Evolutionary conservation across 2,329 filamentous ascomycete genomes (phyloP), one percentile per base, ranked within the genome.

Genomic region (Lizonia empirigonia): DNA sequence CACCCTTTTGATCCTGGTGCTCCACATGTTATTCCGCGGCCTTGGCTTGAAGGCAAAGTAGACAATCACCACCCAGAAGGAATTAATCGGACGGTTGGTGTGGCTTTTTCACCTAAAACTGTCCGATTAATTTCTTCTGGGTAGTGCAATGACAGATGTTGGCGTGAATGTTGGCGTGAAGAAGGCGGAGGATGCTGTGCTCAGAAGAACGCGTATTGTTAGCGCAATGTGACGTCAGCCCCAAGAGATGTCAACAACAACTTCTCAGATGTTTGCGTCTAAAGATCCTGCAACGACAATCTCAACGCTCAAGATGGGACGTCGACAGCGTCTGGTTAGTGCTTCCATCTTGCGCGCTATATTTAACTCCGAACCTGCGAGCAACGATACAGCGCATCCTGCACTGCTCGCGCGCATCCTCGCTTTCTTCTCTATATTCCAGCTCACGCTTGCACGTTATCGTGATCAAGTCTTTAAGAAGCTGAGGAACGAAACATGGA

Each of bases 371-470:
- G 59, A 59, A 22, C 44, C 59, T 10, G 48, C 58, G 13, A 47
- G 44, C 5, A 53, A 55, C 18, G 58, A 59, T 23, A 51, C 58
- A 20, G 64, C 61, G 47, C 59, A 38, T 5, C 65, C 58, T 5
- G 53, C 59, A 16, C 60, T 76, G 0, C 66, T 83, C 16, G 71
- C 73, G 18, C 75, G 76, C 33, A 71, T 83, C 33, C 57, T 82
- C 19, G 71, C 78, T 16, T 81, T 86, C 59, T 85, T 86, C 66
- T 76, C 77, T 0, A 58, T 84, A 3, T 81, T 80, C 65, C 72
- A 77, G 41, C 74, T 84, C 4, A 68, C 72, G 1, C 76, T 85
- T 1, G 62, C 76, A 20, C 77, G 77, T 38, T 77, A 78, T 57
- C 73, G 77, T 7, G 71, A 75, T 2, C 73, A 76, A 3, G 62